Evolutionary conservation across 257 asterid genomes (phyloP), one percentile per base, ranked within the genome.

Genomic region (Echites panduratus): DNA sequence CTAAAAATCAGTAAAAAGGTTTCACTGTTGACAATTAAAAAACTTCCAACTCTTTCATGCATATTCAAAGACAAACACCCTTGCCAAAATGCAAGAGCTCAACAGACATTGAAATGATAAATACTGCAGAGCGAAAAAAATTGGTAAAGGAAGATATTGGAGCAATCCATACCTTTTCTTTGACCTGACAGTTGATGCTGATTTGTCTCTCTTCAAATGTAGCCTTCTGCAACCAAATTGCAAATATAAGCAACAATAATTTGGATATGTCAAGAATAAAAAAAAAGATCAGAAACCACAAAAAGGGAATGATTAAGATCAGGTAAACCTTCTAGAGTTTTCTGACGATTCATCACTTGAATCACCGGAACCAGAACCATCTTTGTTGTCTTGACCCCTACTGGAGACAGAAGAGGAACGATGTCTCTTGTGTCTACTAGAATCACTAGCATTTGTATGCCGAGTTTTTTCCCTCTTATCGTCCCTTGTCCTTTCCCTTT

Each of bases 151-250:
- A 13, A 58, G 3, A 4, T 24, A 26, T n/a, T 16, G 12, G 27
- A 14, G 17, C 26, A 69, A 27, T 4, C 29, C 27, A 3, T 64
- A 92, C 98, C 99, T 90, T 86, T 89, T 95, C 77, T 85, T 88
- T 70, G 89, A 63, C 85, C 96, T 87, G 73, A 77, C 76, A 70
- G 98, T 88, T 38, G 96, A 94, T 62, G 97, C 96, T 63, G 99
- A 90, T 81, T 71, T 87, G 47, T 66, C 89, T 74, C 97, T 85
- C 84, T 68, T 87, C n/a, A 88, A 78, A 56, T 78, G 90, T 70
- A 70, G 87, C 71, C 83, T 95, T 87, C 99, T 95, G 90, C 79
- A 78, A 63, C 65, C 78, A 79, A 80, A 76, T 77, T 72, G 62
- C 22, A 49, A 71, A 70, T 5, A 63, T 78, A 68, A 78, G 76